These are phyloP conservation scores for Chlamydomonas incerta DNA, from an alignment of 139 green algal genomes.

Conservation along the genomic window DNA sequence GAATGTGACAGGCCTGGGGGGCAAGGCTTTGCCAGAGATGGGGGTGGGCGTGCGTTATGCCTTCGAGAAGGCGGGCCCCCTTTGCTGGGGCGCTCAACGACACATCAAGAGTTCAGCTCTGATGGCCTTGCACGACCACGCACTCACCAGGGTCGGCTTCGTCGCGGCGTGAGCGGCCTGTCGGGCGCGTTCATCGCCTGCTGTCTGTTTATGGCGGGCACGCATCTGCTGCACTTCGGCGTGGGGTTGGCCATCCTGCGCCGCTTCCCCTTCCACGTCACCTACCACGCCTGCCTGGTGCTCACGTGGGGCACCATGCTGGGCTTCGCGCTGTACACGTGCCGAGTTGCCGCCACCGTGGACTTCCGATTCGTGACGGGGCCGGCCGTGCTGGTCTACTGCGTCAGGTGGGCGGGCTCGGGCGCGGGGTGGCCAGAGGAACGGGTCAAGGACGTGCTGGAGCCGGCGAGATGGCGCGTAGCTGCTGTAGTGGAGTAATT, in stretches of 20 bases:
- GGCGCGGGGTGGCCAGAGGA: not conserved
- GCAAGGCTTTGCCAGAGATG: too few relatives aligned
- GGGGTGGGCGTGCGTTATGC: too few relatives aligned
- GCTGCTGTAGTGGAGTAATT: not conserved
- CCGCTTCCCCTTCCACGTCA: slow-evolving; percentile 7
- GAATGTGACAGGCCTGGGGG: too few relatives aligned
- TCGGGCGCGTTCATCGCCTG: slow-evolving; percentile 23
- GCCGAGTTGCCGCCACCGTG: not conserved
- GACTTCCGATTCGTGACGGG: slow-evolving; percentile 22
- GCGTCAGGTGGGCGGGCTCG: not conserved
- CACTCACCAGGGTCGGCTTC: not conserved
- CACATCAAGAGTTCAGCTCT: too few relatives aligned
- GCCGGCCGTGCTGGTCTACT: not conserved
- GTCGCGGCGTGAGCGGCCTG: slow-evolving; percentile 1
- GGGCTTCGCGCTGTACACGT: slow-evolving; percentile 8
- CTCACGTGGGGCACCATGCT: slow-evolving; percentile 1
- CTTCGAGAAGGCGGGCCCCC: too few relatives aligned
- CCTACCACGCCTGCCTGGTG: not conserved
- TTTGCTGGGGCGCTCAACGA: too few relatives aligned
- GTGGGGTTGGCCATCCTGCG: not conserved
- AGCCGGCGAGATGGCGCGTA: not conserved
- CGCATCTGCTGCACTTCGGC: slow-evolving; percentile 12
- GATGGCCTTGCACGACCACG: too few relatives aligned
- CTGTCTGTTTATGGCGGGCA: slow-evolving; percentile 15
- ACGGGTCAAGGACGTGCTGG: not conserved